Evolutionary conservation across 129 eudicot genomes (phyloP), one percentile per base, ranked within the genome.

Genomic region (Centaurea solstitialis): DNA sequence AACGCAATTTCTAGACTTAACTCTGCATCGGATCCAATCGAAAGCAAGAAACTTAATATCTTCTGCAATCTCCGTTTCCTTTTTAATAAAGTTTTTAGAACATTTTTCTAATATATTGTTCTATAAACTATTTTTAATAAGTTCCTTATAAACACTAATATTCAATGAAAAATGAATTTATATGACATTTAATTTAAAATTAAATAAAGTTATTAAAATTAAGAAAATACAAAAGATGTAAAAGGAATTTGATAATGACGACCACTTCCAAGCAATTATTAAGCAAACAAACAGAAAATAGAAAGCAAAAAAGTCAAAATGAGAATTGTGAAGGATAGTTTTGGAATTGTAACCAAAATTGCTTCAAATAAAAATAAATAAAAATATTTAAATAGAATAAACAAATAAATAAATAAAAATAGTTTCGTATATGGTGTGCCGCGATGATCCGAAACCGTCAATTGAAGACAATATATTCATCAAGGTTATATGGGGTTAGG

Each of bases 391-490:
- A 3, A 12, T 12, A 45, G 9, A 35, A 17, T 10, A 28, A 68
- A 45, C 30, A 70, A 12, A 68, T 6, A 45, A 21, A 28, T 26
- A 41, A 68, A 22, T 2, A 12, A n/a, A n/a, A n/a, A 1, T 57
- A n/a, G 17, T 15, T 22, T 53, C 40, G 41, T 53, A 15, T 33
- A 22, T 71, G 61, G 83, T 79, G 45, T 78, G 77, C 22, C 47
- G 40, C 73, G 66, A 80, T 23, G 73, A 38, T 33, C 45, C 38
- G 59, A 81, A 43, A 66, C 74, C 79, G 75, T 75, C 40, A 66
- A 64, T 45, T 13, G 53, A 73, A 41, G 79, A 6, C 74, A n/a
- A 57, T 17, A n/a, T n/a, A 65, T 81, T 28, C n/a, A 81, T 30
- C 70, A 81, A 45, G 39, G 68, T 67, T 26, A 18, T 38, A 41